Evolutionary conservation across 2,329 filamentous ascomycete genomes (phyloP), one percentile per base, ranked within the genome.

Genomic region (Cercospora brassicicola): DNA sequence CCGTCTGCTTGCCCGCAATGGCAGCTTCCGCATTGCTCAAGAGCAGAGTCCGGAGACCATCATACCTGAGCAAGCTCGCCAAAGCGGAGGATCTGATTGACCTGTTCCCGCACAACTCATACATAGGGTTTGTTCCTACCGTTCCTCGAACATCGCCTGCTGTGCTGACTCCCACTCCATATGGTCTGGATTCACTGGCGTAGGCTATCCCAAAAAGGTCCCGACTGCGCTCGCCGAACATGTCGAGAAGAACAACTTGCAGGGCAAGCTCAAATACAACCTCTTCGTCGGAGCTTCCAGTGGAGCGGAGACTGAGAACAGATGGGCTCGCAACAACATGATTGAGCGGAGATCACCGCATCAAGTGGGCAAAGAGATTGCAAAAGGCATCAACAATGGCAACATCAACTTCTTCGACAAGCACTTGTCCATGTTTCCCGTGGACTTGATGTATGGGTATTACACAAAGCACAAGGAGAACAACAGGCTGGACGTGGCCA

Each of bases 401-500:
- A 86, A 90, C 73, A 96, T 96, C 82, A 89, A 94, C 71, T 96
- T 96, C 81, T 96, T 96, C 78, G 93, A 96, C 80, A 96, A 96
- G 83, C 93, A 96, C 82, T 80, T 96, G 77, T 93, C 90, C 81
- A 96, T 96, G 93, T 96, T 96, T 79, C 93, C 93, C 3, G 86
- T 90, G 45, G 93, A 96, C 78, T 83, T 96, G 72, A 90, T 94
- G 79, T 95, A 95, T 78, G 82, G 81, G 60, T 80, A 76, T 75
- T 96, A 96, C 82, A 96, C 93, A 11, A 89, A 92, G 79, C 87
- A 96, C 78, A 90, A 90, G 77, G 86, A 89, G 5, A 86, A 86
- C 70, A 91, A 90, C 77, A 89, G 87, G 62, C 83, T 96, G 31
- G 93, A 96, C 76, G 92, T 96, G 0, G 91, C 90, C 0, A 90